Conservation (phyloP, 192 early-diverging fungal species). For the Borealophlyctis nickersoniae region DNA sequence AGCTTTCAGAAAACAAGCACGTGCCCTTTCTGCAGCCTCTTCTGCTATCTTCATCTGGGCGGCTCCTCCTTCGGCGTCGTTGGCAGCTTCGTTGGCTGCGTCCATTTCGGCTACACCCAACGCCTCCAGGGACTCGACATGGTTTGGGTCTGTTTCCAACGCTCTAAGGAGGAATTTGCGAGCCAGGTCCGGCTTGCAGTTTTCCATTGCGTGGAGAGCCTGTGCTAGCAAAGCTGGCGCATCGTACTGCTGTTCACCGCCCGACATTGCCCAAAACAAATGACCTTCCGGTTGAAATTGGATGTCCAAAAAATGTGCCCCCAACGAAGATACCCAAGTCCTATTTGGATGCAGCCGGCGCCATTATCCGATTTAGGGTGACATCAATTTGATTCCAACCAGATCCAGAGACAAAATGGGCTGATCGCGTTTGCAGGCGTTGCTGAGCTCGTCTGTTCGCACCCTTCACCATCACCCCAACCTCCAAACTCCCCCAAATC, state of each 20-base stretch:
- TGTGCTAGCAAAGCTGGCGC: conserved; percentile 18
- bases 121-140: conserved; percentile 61
- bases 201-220: conserved; percentile 54
- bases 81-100: conserved; percentile 60
- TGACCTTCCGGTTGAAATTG: conserved; percentile 1
- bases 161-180: conserved; percentile 68
- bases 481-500: too few relatives aligned
- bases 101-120: conserved; percentile 79
- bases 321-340: too few relatives aligned
- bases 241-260: conserved; percentile 14
- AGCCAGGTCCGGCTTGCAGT: conserved; percentile 71
- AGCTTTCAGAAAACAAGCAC: conserved; percentile 62
- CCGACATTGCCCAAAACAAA: neutral
- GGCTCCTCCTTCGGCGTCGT: conserved; percentile 44
- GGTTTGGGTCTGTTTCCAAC: conserved; percentile 54
- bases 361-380: too few relatives aligned
- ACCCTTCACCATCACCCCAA: too few relatives aligned
- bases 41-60: conserved; percentile 12
- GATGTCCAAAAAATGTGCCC: too few relatives aligned
- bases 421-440: too few relatives aligned
- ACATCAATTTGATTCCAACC: too few relatives aligned
- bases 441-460: too few relatives aligned
- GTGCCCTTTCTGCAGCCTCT: conserved; percentile 12
- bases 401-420: too few relatives aligned
- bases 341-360: too few relatives aligned